Base-by-base conservation (phyloP, 2,329 filamentous ascomycete species). In the Trichoderma atroviride region DNA sequence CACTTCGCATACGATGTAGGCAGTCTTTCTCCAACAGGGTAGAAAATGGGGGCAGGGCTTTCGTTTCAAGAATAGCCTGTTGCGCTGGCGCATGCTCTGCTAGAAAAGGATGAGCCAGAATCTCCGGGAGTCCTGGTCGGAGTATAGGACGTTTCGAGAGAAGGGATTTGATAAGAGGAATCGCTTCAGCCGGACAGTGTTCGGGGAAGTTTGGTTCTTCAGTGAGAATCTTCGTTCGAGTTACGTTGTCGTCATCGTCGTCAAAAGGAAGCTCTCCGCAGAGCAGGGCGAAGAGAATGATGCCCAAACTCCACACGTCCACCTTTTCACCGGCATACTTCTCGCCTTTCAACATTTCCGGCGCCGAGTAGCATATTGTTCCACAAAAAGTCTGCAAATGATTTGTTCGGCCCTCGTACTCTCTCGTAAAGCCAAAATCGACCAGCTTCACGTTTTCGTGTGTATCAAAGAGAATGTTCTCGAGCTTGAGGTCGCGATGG, bases 271-370 rank as follows among this genome's bases (percentile, higher is more conserved):
- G 84, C 80, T 96, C 93, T 68, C 93, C 93, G 71, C 91, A 93
- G 31, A 96, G 83, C 69, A 96, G 82, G 60, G 93, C 92, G 76
- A 94, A 96, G 1, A 96, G 83, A 71, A 96, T 96, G 68, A 96
- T 91, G 14, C 93, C 92, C 73, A 96, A 78, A 76, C 93, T 96
- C 93, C 93, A 99, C 5, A 99, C 94, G 76, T 99, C 96, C 60
- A 99, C 95, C 82, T 97, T 98, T 82, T 97, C 94, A 31, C 94
- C 95, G 0, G 94, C 96, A 78, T 99, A 99, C 80, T 97, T 98
- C 79, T 99, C 96, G 50, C 94, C 96, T 79, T 96, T 97, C 52
- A 99, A 86, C 96, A 99, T 99, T 80, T 99, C 96, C 2, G 96
- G 96, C 2, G 96, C 96, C 67, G 94, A 97, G 81, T 99, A 99